A percentile compares a stretch with the other conserved stretches of the same genome.
These are phyloP conservation scores for Aegilops umbellulata DNA, from an alignment of 176 grass and related monocot genomes.

Conservation along the genomic window DNA sequence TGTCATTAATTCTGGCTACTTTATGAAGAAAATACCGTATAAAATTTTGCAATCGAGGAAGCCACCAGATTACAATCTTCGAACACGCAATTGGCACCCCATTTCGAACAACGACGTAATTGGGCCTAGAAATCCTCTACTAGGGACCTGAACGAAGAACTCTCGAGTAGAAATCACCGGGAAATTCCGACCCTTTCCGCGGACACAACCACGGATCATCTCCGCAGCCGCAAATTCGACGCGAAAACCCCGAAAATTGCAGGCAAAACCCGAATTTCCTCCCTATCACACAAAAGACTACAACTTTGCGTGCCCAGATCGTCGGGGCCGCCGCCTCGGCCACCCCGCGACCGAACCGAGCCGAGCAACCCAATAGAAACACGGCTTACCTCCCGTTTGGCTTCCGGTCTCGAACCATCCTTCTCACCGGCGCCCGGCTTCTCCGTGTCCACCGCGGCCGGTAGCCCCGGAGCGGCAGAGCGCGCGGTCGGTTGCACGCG, in stretches of 20 bases:
- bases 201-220: not conserved
- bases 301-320: slow-evolving; percentile 19
- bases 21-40: not conserved
- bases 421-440: slow-evolving; percentile 6
- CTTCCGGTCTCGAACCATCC: slow-evolving; percentile 14
- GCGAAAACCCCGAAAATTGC: not conserved
- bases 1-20: not conserved
- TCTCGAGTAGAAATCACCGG: slow-evolving; percentile 16
- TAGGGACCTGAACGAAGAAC: not conserved
- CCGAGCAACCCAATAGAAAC: not conserved
- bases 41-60: not conserved
- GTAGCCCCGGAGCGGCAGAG: slow-evolving; percentile 8
- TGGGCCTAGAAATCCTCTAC: not conserved
- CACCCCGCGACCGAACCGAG: slow-evolving; percentile 18
- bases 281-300: not conserved
- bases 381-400: slow-evolving; percentile 36
- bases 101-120: not conserved
- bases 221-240: not conserved
- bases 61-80: not conserved
- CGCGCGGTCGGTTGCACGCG: slow-evolving; percentile 49
- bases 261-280: not conserved
- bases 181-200: slow-evolving; percentile 13
- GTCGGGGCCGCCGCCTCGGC: not conserved
- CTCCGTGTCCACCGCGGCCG: slow-evolving; percentile 5
- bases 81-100: not conserved